These are phyloP conservation scores for Pseudocercospora pini-densiflorae DNA, from an alignment of 2,329 filamentous ascomycete species.

Conservation along the genomic window DNA sequence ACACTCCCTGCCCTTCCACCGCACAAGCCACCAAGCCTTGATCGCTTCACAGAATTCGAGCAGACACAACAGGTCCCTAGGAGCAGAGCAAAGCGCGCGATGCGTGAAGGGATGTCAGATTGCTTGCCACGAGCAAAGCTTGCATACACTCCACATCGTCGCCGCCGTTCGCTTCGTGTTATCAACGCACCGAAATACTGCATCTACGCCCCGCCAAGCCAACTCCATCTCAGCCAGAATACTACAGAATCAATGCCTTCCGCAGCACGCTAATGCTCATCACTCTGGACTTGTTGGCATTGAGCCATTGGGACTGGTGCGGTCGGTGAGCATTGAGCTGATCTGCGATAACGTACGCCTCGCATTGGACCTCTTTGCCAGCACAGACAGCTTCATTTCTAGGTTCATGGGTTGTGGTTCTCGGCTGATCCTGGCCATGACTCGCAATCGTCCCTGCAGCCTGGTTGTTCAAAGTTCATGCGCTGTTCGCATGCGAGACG, in stretches of 20 bases:
- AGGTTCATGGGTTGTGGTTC: constrained; percentile 1
- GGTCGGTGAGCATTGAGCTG: background rate
- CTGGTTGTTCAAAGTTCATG: constrained; percentile 2
- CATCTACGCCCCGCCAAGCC: too few relatives aligned
- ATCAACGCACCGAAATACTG: background rate
- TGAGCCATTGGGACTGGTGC: background rate
- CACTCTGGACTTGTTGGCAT: background rate
- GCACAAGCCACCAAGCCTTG: background rate
- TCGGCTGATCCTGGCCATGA: constrained; percentile 4
- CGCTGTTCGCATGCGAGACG: background rate
- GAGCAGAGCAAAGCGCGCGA: too few relatives aligned
- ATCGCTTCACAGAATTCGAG: too few relatives aligned
- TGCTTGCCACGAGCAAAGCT: background rate
- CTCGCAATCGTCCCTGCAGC: constrained; percentile 9
- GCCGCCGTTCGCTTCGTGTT: background rate
- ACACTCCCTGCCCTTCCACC: too few relatives aligned
- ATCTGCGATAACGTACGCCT: background rate
- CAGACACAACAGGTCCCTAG: too few relatives aligned
- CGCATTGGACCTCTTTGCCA: background rate
- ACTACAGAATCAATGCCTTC: background rate
- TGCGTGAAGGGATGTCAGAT: background rate
- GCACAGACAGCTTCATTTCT: background rate
- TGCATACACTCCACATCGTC: too few relatives aligned
- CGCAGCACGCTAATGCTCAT: background rate
- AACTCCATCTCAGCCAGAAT: background rate